Evolutionary conservation across 331 rosid species (phyloP).

Genomic region (Dryas integrifolia): DNA sequence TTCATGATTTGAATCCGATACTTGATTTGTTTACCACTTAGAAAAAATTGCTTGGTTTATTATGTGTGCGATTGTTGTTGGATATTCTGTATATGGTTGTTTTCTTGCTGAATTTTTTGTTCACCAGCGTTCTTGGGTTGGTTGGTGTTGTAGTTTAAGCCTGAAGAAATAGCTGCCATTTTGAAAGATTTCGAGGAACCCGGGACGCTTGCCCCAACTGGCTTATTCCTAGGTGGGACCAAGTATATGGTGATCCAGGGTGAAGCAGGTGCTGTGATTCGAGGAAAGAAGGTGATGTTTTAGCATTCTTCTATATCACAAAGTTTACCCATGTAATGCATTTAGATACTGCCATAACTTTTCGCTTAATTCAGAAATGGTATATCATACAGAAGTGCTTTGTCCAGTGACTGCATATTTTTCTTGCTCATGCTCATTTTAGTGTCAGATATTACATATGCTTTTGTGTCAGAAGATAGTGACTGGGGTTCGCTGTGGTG

Average conservation of each 20-base stretch:
- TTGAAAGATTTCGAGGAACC: conserved; percentile 34
- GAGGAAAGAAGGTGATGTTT: conserved; percentile 38
- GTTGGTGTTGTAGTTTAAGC: conserved; percentile 26
- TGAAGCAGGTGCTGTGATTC: conserved; percentile 33
- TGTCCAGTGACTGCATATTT: neutral
- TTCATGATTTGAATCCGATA: neutral
- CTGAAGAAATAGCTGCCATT: conserved; percentile 31
- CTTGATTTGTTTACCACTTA: neutral
- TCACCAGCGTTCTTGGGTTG: neutral
- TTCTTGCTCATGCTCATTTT: neutral
- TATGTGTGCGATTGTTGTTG: neutral
- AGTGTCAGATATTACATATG: neutral
- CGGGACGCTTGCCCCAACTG: conserved; percentile 39
- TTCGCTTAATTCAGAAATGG: neutral
- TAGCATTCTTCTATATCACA: neutral
- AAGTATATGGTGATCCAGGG: conserved; percentile 41
- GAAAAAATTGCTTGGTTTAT: neutral
- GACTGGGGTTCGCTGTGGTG: neutral
- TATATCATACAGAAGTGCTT: too few relatives aligned
- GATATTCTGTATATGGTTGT: neutral
- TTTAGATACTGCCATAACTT: neutral
- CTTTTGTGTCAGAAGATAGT: neutral
- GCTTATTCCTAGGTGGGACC: conserved; percentile 32
- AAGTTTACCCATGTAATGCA: neutral
- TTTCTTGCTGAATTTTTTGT: neutral